Base-by-base conservation (phyloP, 2,329 filamentous ascomycete species). In the Trichoderma sp. region DNA sequence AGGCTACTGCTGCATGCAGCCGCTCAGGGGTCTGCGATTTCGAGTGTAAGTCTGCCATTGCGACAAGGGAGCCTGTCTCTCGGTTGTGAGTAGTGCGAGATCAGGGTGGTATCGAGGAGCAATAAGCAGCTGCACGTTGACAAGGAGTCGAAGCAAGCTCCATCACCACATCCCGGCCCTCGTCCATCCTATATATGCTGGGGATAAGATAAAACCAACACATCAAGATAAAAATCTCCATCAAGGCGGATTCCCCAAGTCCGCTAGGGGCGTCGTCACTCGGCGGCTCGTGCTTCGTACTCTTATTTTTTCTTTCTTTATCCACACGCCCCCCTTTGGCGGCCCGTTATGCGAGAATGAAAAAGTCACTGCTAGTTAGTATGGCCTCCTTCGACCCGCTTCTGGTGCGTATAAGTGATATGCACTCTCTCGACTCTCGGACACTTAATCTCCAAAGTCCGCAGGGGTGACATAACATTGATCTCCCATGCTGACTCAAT, bases 1-100 rank as follows among this genome's bases (percentile, higher is more conserved):
- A 80, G n/a, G 76, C 73, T 28, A 76, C 73, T 17, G 63, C 55
- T 26, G 62, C 55, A 17, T 67, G 62, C n/a, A 62, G 67, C 57
- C 59, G 30, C n/a, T 36, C 57, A 26, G 53, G 55, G 30, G 28
- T 68, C 65, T 59, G 20, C 6, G 26, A 47, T 23, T 34, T 20
- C 15, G 11, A 23, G 47, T 32, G 68, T 43, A 43, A 30, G 26
- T 63, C 68, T 63, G 68, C 43, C 68, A 70, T 70, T 9, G 47
- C 26, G 67, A 50, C 67, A 53, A 34, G 39, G 57, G 39, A 15
- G 17, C 50, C 11, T 43, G 64, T 58, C 64, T 67, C 6, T 57
- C 20, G 34, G 23, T n/a, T n/a, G 23, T 26, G 53, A 43, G 23
- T 43, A 36, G 61, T 62, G 39, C 13, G 32, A 69, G 57, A 61